These are phyloP conservation scores for Amylocystis lapponica DNA, from an alignment of 768 basidiomycete genomes.

Conservation along the genomic window DNA sequence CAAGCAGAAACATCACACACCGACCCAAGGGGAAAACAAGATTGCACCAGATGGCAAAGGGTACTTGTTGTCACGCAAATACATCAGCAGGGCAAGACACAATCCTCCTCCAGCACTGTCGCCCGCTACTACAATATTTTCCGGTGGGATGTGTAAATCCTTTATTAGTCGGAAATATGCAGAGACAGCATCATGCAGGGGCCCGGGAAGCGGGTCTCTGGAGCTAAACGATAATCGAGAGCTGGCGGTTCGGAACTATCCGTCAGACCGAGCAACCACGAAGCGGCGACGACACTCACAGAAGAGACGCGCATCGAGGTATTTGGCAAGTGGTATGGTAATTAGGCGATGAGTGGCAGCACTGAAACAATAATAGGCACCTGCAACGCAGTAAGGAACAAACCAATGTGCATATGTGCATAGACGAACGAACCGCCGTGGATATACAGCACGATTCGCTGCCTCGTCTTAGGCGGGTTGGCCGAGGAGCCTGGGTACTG, in stretches of 20 bases:
- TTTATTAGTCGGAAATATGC: constrained; percentile 85
- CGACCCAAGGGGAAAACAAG: constrained; percentile 93
- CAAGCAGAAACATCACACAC: constrained; percentile 37
- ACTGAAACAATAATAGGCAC: constrained; percentile 90
- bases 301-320: constrained; percentile 85
- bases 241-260: constrained; percentile 36
- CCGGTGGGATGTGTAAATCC: constrained; percentile 84
- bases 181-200: constrained; percentile 77
- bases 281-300: not conserved
- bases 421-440: constrained; percentile 70
- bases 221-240: constrained; percentile 92
- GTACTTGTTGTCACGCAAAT: constrained; percentile 88
- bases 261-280: not conserved
- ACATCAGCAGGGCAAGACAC: constrained; percentile 81
- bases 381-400: constrained; percentile 31
- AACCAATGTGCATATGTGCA: not conserved
- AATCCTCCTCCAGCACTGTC: constrained; percentile 95
- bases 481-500: not conserved
- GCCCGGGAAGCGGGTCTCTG: constrained; percentile 94
- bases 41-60: constrained; percentile 81
- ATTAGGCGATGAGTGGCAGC: constrained; percentile 87
- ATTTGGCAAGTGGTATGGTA: constrained; percentile 87
- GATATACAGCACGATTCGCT: constrained; percentile 86
- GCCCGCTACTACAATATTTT: constrained; percentile 84
- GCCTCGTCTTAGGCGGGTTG: constrained; percentile 42